Percentiles rank a stretch among this genome's conserved stretches.
These are phyloP conservation scores for Juglanconis sp. DNA, from an alignment of 2,329 filamentous ascomycete species.

Conservation along the genomic window DNA sequence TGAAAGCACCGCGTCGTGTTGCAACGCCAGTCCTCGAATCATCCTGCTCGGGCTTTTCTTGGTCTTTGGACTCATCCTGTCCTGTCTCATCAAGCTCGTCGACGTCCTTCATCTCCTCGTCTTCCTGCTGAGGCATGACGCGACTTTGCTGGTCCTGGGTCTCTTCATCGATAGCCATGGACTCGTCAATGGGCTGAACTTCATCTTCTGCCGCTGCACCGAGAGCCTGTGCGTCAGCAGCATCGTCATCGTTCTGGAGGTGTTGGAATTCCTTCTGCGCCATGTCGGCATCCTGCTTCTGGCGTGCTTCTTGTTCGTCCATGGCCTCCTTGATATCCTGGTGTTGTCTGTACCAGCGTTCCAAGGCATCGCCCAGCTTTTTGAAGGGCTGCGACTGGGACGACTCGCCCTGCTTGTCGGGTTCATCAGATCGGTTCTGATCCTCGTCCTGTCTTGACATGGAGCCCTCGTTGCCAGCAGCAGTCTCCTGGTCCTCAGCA, in stretches of 20 bases:
- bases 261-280: conserved; percentile 87
- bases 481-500: conserved; percentile 60
- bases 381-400: conserved; percentile 72
- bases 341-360: conserved; percentile 88
- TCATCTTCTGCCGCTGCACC: conserved; percentile 87
- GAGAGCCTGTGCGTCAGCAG: conserved; percentile 85
- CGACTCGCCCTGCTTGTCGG: conserved; percentile 42
- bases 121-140: conserved; percentile 50
- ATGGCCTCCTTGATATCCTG: conserved; percentile 70
- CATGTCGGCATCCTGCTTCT: conserved; percentile 62
- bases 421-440: conserved; percentile 41
- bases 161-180: conserved; percentile 78
- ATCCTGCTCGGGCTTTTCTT: conserved; percentile 45
- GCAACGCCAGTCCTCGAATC: conserved; percentile 59
- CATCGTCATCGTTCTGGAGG: conserved; percentile 75
- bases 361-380: conserved; percentile 87
- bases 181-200: conserved; percentile 78
- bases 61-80: conserved; percentile 36
- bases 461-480: conserved; percentile 60
- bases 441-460: conserved; percentile 47
- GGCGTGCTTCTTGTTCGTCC: conserved; percentile 50
- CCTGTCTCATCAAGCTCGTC: conserved; percentile 41
- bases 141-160: conserved; percentile 48
- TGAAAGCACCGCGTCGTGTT: conserved; percentile 56
- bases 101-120: conserved; percentile 32